Base-by-base conservation (phyloP, 73 alveolate species). In the Strombidium stylifer region DNA sequence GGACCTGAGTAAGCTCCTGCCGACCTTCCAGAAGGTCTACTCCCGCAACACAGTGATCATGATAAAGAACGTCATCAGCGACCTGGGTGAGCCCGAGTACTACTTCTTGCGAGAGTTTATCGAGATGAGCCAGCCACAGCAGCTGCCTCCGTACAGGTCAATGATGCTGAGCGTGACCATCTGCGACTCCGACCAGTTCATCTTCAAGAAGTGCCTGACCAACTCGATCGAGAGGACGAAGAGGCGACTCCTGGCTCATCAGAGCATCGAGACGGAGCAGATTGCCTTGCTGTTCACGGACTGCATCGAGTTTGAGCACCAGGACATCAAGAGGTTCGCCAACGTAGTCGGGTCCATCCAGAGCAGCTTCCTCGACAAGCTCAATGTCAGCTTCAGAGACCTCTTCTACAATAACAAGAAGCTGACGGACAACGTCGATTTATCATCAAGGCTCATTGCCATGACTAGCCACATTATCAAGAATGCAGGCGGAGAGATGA, bases 71-170 rank as follows among this genome's bases (percentile, higher is more conserved):
- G 89, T 92, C 93, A 74, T 78, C 44, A 53, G 47, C 3, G 88
- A 77, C 24, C 82, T 67, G 27, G 86, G 71, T 45, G 59, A 84
- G 20, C 82, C 82, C 16, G 89, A 90, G 20, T 91, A 84, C 60
- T 89, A 79, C 56, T 89, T 92, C 81, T 64, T 90, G 39, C 89
- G 91, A 27, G 98, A 95, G 56, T 81, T 92, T 26, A 53, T 89
- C 21, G 41, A 61, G 35, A 41, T 64, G 53, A 64, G 45, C 55
- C 66, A 64, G 11, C 30, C 8, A 23, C 35, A 30, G 32, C 14
- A 45, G 6, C 32, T 64, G 15, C 25, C 25, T 25, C 66, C 66
- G 18, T 64, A 64, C 31, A 53, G 35, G 6, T 64, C 78, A 19
- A n/a, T 51, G 7, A 46, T 64, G 16, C 55, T 40, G 2, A 15